phyloP scores from a whole-genome alignment of 441 rosid genomes.

The Gossypium trilobum region DNA sequence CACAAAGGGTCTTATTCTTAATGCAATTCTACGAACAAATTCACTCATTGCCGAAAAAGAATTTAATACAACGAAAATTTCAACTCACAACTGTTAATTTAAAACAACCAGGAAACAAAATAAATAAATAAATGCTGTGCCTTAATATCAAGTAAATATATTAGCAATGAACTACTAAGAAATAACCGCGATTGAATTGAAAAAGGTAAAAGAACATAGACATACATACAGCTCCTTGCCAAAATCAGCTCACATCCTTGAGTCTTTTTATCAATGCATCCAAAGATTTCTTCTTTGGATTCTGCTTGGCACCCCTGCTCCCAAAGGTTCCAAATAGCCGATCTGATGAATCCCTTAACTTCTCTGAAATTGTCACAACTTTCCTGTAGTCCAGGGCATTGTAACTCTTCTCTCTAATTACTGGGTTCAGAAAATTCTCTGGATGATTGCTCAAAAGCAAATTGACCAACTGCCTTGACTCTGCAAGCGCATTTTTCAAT shows the following conservation, averaged over 20 bases:
- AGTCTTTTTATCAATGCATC: background rate
- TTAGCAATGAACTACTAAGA: background rate
- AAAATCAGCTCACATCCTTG: background rate
- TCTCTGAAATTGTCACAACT: background rate
- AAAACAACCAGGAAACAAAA: background rate
- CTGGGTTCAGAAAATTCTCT: background rate
- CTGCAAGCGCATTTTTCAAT: conserved; percentile 1
- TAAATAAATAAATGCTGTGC: background rate
- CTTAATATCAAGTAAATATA: background rate
- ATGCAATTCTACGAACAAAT: background rate
- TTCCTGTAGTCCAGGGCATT: background rate
- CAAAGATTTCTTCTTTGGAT: background rate
- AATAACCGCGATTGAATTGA: background rate
- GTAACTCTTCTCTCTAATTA: background rate
- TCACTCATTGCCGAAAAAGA: background rate
- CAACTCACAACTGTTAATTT: background rate
- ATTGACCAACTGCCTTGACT: conserved; percentile 3
- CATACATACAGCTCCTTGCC: background rate
- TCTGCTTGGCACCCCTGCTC: background rate
- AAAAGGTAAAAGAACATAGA: background rate
- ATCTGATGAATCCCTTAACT: background rate
- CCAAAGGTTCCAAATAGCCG: background rate
- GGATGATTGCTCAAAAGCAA: conserved; percentile 2
- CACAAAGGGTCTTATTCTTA: background rate
- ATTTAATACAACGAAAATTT: background rate